Evolutionary conservation across 2,329 filamentous ascomycete genomes (phyloP).

Genomic region (Periconia sp.): DNA sequence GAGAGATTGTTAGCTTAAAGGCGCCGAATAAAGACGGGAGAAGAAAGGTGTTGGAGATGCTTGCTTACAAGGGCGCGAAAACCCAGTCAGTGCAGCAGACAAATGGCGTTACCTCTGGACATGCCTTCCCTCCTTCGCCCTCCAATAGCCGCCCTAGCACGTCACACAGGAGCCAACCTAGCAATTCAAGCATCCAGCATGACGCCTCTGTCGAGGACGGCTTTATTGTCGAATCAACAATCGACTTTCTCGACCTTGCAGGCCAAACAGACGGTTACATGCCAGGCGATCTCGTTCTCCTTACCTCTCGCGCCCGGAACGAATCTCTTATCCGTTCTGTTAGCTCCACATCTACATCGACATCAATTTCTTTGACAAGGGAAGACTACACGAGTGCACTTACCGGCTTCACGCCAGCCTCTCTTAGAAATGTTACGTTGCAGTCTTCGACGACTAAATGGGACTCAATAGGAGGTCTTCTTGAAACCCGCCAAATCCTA

Average conservation of each 20-base stretch:
- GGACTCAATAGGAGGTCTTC: slow-evolving; percentile 86
- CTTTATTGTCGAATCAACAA: slow-evolving; percentile 74
- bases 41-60: slow-evolving; percentile 79
- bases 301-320: slow-evolving; percentile 86
- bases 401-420: slow-evolving; percentile 92
- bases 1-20: slow-evolving; percentile 87
- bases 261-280: slow-evolving; percentile 97
- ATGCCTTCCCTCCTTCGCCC: slow-evolving; percentile 51
- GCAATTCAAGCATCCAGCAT: slow-evolving; percentile 36
- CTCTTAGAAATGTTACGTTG: slow-evolving; percentile 89
- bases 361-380: slow-evolving; percentile 66
- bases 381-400: slow-evolving; percentile 84
- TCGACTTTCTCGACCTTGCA: slow-evolving; percentile 92
- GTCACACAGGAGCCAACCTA: slow-evolving; percentile 51
- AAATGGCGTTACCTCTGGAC: slow-evolving; percentile 29
- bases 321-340: slow-evolving; percentile 91
- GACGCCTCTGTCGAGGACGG: slow-evolving; percentile 53
- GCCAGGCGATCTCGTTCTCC: slow-evolving; percentile 87
- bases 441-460: slow-evolving; percentile 94
- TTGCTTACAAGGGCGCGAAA: slow-evolving; percentile 60
- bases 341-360: slow-evolving; percentile 41
- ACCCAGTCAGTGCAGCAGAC: slow-evolving; percentile 22
- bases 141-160: slow-evolving; percentile 54
- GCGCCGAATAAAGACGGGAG: slow-evolving; percentile 92
- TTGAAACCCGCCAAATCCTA: slow-evolving; percentile 85